These are phyloP conservation scores for Magnaporthiopsis incrustans DNA, from an alignment of 2,329 filamentous ascomycete species.

Conservation along the genomic window DNA sequence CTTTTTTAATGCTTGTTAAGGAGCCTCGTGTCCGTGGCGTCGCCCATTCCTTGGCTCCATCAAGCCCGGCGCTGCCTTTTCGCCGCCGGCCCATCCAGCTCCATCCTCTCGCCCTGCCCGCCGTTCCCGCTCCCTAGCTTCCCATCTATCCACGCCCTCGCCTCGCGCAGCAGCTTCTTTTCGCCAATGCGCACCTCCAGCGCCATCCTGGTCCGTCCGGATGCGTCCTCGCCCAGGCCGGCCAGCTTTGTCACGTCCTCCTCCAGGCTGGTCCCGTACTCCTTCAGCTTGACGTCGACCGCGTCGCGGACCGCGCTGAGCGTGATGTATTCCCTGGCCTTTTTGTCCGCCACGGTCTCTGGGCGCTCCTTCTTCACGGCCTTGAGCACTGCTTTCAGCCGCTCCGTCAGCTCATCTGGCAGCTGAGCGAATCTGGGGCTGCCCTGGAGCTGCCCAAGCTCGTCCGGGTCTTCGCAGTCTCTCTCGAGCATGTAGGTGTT, in stretches of 20 bases:
- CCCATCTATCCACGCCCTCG: constrained; percentile 7
- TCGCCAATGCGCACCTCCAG: constrained; percentile 27
- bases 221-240: constrained; percentile 6
- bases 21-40: no score
- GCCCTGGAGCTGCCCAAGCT: constrained; percentile 30
- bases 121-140: not conserved
- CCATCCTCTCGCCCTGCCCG: not conserved
- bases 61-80: constrained; percentile 3
- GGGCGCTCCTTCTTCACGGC: constrained; percentile 32
- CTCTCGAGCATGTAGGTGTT: constrained; percentile 65
- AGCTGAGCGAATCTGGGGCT: constrained; percentile 31
- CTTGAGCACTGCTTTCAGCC: constrained; percentile 43
- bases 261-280: constrained; percentile 23
- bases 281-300: constrained; percentile 16
- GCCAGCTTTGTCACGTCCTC: constrained; percentile 17
- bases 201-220: constrained; percentile 18
- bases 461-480: constrained; percentile 41
- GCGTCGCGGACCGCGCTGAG: constrained; percentile 28
- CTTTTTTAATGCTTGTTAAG: no score
- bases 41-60: not conserved
- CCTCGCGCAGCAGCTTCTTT: constrained; percentile 24
- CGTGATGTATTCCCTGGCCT: constrained; percentile 38
- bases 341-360: constrained; percentile 36
- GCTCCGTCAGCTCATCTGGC: constrained; percentile 43
- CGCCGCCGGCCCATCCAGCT: not conserved